phyloP scores from a whole-genome alignment of 1,284 basidiomycete species.

The Irpex sp. region DNA sequence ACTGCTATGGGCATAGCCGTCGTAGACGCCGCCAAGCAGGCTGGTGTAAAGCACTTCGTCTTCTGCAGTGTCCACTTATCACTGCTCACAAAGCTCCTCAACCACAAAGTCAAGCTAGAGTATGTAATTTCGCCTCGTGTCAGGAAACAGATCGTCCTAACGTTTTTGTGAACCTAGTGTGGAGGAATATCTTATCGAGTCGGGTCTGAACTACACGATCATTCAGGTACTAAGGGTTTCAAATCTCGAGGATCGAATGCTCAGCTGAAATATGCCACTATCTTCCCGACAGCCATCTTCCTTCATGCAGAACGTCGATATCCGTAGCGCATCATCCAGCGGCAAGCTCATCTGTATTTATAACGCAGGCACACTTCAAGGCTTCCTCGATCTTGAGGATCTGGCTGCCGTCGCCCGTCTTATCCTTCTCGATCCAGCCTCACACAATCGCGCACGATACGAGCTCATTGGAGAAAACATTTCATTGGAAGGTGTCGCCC shows the following conservation, averaged over 20 bases:
- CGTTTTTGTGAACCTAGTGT: slow-evolving; percentile 17
- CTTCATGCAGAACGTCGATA: slow-evolving; percentile 30
- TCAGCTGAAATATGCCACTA: not conserved
- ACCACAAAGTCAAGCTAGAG: slow-evolving; percentile 30
- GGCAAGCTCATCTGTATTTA: slow-evolving; percentile 20
- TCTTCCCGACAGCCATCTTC: slow-evolving; percentile 24
- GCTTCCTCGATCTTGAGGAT: slow-evolving; percentile 31
- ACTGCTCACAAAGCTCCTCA: slow-evolving; percentile 28
- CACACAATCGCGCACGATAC: slow-evolving; percentile 29
- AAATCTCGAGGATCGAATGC: not conserved
- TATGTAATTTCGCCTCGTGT: slow-evolving; percentile 13
- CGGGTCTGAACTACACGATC: slow-evolving; percentile 30
- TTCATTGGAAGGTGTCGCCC: slow-evolving; percentile 25
- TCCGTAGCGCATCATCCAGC: slow-evolving; percentile 15
- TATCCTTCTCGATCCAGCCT: slow-evolving; percentile 25
- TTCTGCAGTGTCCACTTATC: slow-evolving; percentile 33
- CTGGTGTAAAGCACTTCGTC: slow-evolving; percentile 36
- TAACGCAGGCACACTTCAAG: slow-evolving; percentile 23
- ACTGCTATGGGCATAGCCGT: slow-evolving; percentile 33
- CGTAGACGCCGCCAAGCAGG: slow-evolving; percentile 32
- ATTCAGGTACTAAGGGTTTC: slow-evolving; percentile 21
- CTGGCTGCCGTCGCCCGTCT: slow-evolving; percentile 23
- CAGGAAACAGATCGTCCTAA: not conserved
- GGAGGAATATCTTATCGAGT: slow-evolving; percentile 33
- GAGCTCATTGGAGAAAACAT: slow-evolving; percentile 30